These are phyloP conservation scores for Themeda triandra DNA, from an alignment of 176 grass and related monocot species.

Conservation along the genomic window DNA sequence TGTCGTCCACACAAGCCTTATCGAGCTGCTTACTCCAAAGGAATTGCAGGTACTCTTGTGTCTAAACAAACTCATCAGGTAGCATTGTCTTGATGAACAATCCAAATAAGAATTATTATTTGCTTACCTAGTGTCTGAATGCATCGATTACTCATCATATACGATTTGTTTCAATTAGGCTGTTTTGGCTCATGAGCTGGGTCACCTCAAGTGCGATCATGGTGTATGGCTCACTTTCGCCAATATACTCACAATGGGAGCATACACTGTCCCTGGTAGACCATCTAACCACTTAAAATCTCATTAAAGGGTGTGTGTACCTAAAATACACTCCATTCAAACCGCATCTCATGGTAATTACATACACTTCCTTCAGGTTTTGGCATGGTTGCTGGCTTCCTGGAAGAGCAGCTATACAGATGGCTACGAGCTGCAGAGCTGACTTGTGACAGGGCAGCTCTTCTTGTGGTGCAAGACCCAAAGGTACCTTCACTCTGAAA, in stretches of 20 bases:
- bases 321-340: background rate
- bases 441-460: conserved; percentile 92
- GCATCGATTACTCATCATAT: conserved; percentile 10
- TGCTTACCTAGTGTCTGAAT: background rate
- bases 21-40: conserved; percentile 82
- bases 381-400: conserved; percentile 70
- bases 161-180: conserved; percentile 56
- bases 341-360: background rate
- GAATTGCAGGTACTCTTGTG: conserved; percentile 67
- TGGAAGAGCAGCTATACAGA: conserved; percentile 88
- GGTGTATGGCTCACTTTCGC: conserved; percentile 95
- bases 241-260: conserved; percentile 89
- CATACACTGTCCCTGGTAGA: conserved; percentile 77
- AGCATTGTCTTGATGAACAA: background rate
- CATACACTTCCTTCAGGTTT: conserved; percentile 45
- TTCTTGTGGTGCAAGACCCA: conserved; percentile 85
- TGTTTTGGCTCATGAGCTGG: conserved; percentile 98
- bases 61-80: background rate
- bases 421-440: conserved; percentile 94
- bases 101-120: background rate
- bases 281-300: background rate
- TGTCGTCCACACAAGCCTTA: conserved; percentile 88
- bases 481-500: conserved; percentile 49
- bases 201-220: conserved; percentile 94
- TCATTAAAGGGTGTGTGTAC: background rate